Conservation (phyloP, 2,329 filamentous ascomycete genomes). For the Botryotinia convoluta region DNA sequence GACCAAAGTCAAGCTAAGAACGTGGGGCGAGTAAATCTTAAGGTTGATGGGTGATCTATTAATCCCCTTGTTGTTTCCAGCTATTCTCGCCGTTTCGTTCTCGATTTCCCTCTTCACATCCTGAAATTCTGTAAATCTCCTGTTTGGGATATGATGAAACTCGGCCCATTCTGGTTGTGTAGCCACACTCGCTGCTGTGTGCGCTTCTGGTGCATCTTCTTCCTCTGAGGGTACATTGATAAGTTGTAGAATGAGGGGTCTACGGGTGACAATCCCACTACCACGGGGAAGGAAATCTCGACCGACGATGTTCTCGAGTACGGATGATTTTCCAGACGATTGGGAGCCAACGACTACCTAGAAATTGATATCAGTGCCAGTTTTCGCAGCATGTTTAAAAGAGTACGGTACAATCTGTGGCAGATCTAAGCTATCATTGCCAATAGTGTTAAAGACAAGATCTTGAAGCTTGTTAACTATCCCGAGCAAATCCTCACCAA, state of each 20-base stretch:
- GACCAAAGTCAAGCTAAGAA: conserved; percentile 92
- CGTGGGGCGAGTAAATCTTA: conserved; percentile 96
- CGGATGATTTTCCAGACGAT: conserved; percentile 96
- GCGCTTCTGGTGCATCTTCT: conserved; percentile 64
- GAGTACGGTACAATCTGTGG: conserved; percentile 82
- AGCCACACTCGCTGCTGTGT: conserved; percentile 72
- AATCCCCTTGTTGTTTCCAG: conserved; percentile 96
- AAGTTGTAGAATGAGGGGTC: conserved; percentile 93
- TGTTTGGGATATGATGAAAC: conserved; percentile 90
- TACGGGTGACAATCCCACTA: conserved; percentile 91
- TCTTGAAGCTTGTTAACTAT: conserved; percentile 99
- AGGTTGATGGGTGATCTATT: conserved; percentile 96
- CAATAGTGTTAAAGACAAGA: conserved; percentile 98
- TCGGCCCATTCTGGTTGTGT: conserved; percentile 79
- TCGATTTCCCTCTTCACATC: conserved; percentile 97
- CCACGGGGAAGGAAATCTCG: conserved; percentile 95
- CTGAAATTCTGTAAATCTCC: conserved; percentile 85
- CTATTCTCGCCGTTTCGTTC: conserved; percentile 91
- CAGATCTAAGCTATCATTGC: conserved; percentile 94
- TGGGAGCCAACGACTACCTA: conserved; percentile 98
- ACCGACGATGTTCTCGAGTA: conserved; percentile 97
- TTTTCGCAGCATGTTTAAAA: conserved; percentile 24
- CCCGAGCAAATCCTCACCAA: conserved; percentile 91
- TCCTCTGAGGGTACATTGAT: conserved; percentile 85
- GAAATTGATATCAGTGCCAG: conserved; percentile 25